Conservation (phyloP, 225 moss, liverwort and hornwort genomes). For the Antitrichia curtipendula region DNA sequence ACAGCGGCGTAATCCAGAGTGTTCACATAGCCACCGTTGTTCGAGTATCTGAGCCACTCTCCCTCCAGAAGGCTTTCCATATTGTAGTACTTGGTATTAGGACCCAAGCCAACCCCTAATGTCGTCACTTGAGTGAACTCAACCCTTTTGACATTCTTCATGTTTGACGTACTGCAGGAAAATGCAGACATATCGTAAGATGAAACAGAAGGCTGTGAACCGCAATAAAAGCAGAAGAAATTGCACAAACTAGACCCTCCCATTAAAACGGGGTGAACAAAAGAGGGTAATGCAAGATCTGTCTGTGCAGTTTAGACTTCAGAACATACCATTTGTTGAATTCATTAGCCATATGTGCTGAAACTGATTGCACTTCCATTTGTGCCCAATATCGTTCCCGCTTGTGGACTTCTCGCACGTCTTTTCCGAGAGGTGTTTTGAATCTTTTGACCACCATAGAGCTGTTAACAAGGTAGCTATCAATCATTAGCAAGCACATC, state of each 20-base stretch:
- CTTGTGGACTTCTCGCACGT: conserved; percentile 55
- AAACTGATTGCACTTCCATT: conserved; percentile 95
- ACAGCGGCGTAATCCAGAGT: conserved; percentile 85
- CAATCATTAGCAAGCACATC: background rate
- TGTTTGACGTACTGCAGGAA: conserved; percentile 20
- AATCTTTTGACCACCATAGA: conserved; percentile 81
- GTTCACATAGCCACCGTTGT: conserved; percentile 85
- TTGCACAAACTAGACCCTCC: background rate
- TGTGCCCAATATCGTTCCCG: conserved; percentile 73
- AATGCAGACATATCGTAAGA: background rate
- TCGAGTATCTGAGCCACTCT: conserved; percentile 77
- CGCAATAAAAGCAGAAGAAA: background rate
- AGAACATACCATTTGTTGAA: conserved; percentile 48
- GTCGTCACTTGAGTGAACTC: conserved; percentile 79
- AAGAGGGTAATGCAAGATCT: background rate
- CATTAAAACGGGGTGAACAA: background rate
- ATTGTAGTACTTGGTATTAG: conserved; percentile 49
- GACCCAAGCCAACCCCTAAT: conserved; percentile 48
- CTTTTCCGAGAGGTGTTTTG: conserved; percentile 72
- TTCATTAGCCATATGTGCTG: conserved; percentile 81
- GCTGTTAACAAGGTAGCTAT: background rate
- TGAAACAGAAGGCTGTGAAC: background rate
- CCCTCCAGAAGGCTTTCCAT: conserved; percentile 85
- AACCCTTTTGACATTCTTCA: conserved; percentile 72
- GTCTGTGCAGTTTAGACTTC: background rate